Evolutionary conservation across 371 early-diverging fungal genomes (phyloP).

Genomic region (Catenaria anguillulae): DNA sequence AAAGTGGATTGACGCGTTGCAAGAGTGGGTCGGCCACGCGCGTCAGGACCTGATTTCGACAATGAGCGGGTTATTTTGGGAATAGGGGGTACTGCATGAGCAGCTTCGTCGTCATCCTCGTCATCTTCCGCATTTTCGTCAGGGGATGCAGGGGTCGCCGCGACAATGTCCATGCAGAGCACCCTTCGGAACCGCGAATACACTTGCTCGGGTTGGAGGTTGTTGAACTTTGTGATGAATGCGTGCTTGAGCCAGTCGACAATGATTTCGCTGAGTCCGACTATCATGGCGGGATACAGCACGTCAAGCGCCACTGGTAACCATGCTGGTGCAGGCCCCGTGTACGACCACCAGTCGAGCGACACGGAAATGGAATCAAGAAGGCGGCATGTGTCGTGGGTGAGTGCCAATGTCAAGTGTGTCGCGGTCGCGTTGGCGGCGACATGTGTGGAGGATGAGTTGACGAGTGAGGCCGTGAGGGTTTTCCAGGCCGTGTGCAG

Average conservation of each 20-base stretch:
- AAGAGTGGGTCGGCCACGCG: too few relatives aligned
- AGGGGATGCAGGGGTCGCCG: too few relatives aligned
- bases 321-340: background rate
- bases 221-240: constrained; percentile 2
- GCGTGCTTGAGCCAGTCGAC: background rate
- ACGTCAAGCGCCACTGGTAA: background rate
- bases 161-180: background rate
- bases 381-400: too few relatives aligned
- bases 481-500: too few relatives aligned
- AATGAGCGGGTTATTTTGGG: too few relatives aligned
- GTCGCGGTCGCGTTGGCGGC: background rate
- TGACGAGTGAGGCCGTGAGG: too few relatives aligned
- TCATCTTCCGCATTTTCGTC: too few relatives aligned
- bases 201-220: background rate
- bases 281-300: background rate
- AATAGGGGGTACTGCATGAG: too few relatives aligned
- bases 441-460: background rate
- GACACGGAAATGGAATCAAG: too few relatives aligned
- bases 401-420: background rate
- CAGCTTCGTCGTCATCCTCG: too few relatives aligned
- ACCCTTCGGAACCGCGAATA: background rate
- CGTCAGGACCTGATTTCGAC: too few relatives aligned
- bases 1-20: too few relatives aligned
- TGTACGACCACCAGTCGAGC: background rate
- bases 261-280: background rate